Conservation (phyloP, 257 asterid species). For the Apocynum venetum region DNA sequence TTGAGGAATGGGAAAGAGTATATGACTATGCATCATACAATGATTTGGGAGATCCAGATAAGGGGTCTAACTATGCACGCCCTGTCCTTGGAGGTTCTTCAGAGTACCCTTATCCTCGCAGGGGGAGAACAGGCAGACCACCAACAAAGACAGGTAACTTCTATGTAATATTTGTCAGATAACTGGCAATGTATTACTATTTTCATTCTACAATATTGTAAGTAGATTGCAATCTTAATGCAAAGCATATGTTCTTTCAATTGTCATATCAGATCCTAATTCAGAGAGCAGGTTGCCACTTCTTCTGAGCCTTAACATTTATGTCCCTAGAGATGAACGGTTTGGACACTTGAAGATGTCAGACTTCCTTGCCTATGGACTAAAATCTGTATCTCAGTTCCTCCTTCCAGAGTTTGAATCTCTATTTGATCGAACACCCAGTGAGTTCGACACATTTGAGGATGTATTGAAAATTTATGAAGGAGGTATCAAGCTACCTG, state of each 20-base stretch:
- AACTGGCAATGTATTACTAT: too few relatives aligned
- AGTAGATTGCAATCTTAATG: too few relatives aligned
- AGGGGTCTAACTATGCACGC: slow-evolving; percentile 45
- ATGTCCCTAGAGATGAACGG: slow-evolving; percentile 79
- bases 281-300: slow-evolving; percentile 60
- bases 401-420: slow-evolving; percentile 60
- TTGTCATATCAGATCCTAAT: slow-evolving; percentile 45
- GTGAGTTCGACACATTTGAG: slow-evolving; percentile 66
- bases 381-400: slow-evolving; percentile 60
- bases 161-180: too few relatives aligned
- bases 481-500: slow-evolving; percentile 40
- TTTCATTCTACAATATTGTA: too few relatives aligned
- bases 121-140: slow-evolving; percentile 73
- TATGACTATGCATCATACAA: slow-evolving; percentile 68
- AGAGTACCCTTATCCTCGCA: slow-evolving; percentile 72
- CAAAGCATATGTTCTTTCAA: too few relatives aligned
- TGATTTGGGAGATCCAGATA: slow-evolving; percentile 74
- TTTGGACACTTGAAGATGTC: slow-evolving; percentile 73
- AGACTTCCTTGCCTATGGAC: slow-evolving; percentile 62
- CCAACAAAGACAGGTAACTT: slow-evolving; percentile 46
- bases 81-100: slow-evolving; percentile 62
- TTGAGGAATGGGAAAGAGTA: slow-evolving; percentile 69
- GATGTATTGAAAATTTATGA: slow-evolving; percentile 62
- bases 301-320: slow-evolving; percentile 50
- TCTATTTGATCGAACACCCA: slow-evolving; percentile 50